A percentile compares a stretch with the other conserved stretches of the same genome.
These are phyloP conservation scores for Rhizoclosmatium globosum DNA, from an alignment of 192 early-diverging fungal genomes.

Conservation along the genomic window DNA sequence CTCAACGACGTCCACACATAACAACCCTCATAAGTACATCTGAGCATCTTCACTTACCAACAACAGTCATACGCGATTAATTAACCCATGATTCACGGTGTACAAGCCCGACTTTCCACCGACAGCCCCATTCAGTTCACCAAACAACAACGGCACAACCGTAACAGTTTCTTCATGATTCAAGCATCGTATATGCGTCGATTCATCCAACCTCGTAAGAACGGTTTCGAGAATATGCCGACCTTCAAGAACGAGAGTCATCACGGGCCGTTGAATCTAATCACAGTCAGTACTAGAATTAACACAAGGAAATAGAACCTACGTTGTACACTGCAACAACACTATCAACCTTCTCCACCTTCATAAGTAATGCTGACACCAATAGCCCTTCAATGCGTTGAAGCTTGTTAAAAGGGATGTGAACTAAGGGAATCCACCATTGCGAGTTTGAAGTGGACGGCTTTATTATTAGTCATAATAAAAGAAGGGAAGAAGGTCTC, in stretches of 20 bases:
- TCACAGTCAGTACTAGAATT: neutral
- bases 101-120: neutral
- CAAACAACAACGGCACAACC: neutral
- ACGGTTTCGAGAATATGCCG: neutral
- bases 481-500: too few species aligned
- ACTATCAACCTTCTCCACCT: neutral
- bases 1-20: too few species aligned
- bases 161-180: neutral
- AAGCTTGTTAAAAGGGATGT: too few species aligned
- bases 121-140: neutral
- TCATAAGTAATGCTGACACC: neutral
- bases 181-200: neutral
- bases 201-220: neutral
- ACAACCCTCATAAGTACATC: too few species aligned
- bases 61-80: too few species aligned
- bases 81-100: too few species aligned
- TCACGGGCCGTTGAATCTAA: neutral
- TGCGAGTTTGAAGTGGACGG: too few species aligned
- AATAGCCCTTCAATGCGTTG: neutral
- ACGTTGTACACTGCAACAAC: conserved; percentile 5
- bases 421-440: too few species aligned
- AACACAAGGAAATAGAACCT: neutral
- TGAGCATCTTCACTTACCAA: too few species aligned
- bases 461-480: too few species aligned
- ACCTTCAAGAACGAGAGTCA: neutral